Evolutionary conservation across 768 basidiomycete species (phyloP), one percentile per base, ranked within the genome.

Genomic region (Amanita jacksonii): DNA sequence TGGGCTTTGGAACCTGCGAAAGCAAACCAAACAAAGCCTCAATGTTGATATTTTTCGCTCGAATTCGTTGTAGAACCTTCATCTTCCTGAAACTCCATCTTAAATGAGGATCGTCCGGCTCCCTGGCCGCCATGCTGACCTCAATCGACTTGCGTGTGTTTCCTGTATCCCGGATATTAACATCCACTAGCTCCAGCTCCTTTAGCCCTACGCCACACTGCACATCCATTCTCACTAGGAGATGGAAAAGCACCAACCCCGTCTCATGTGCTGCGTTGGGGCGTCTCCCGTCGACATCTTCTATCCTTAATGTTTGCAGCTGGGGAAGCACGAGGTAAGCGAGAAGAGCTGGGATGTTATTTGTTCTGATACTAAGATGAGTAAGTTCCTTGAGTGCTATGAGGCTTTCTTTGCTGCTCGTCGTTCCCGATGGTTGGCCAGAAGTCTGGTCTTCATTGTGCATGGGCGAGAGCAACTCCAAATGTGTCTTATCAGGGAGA

Each of bases 281-380:
- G 2, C 63, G 51, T 32, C 54, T 59, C 13, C 63, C 65, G 41
- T 67, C 65, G 20, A 67, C 52, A 42, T 66, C 65, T 35, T 60
- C 57, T 27, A 69, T 50, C 38, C 49, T 54, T 16, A 69, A 54
- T 7, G 40, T 43, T 13, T 47, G 52, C 36, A 67, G 56, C 22
- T 54, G 43, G 0, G 65, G 67, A 9, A 60, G 43, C 39, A 63
- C 53, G 35, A 67, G 54, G 18, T 52, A 51, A 27, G 53, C 51
- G 42, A 64, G 59, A 7, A 67, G 40, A 7, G 54, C 43, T 1
- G 61, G 56, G 34, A 67, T 41, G 50, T 62, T 59, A 49, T 67
- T 69, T 9, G 57, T 56, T 1, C 63, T 57, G 20, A 69, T 55
- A 4, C 55, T 51, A 13, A 67, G 59, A 24, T 51, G 44, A 3